These are phyloP conservation scores for Xerocomus brunneocitrinus DNA, from an alignment of 768 basidiomycete species.

Conservation along the genomic window DNA sequence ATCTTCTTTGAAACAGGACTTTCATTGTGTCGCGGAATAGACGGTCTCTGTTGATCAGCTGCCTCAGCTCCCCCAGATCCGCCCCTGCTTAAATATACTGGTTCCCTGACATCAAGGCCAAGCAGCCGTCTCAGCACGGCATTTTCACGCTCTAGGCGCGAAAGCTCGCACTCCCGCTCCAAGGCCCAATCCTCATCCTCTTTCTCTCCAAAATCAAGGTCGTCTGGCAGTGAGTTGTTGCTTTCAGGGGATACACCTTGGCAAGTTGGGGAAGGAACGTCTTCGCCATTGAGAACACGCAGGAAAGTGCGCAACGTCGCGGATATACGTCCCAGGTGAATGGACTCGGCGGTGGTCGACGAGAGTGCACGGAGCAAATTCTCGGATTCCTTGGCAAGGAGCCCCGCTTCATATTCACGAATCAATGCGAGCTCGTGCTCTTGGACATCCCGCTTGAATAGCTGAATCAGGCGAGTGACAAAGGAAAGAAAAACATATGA, in stretches of 20 bases:
- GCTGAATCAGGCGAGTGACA: not conserved
- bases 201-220: conserved; percentile 27
- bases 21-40: conserved; percentile 13
- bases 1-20: conserved; percentile 20
- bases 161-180: conserved; percentile 88
- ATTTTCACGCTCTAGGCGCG: conserved; percentile 85
- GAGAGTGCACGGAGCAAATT: conserved; percentile 54
- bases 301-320: conserved; percentile 64
- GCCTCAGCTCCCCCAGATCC: not conserved
- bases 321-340: conserved; percentile 67
- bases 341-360: conserved; percentile 60
- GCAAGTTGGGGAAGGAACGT: conserved; percentile 21
- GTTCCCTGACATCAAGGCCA: conserved; percentile 38
- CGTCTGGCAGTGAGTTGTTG: not conserved
- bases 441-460: conserved; percentile 78
- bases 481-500: not conserved
- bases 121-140: conserved; percentile 70
- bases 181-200: conserved; percentile 71
- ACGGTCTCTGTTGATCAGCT: conserved; percentile 11
- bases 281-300: conserved; percentile 67
- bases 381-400: conserved; percentile 73
- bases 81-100: conserved; percentile 5
- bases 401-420: conserved; percentile 83
- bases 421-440: conserved; percentile 86
- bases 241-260: conserved; percentile 3